A percentile compares a stretch with the other conserved stretches of the same genome.
These are phyloP conservation scores for Leccinum cinnamomeum DNA, from an alignment of 1,284 basidiomycete species.

Conservation along the genomic window DNA sequence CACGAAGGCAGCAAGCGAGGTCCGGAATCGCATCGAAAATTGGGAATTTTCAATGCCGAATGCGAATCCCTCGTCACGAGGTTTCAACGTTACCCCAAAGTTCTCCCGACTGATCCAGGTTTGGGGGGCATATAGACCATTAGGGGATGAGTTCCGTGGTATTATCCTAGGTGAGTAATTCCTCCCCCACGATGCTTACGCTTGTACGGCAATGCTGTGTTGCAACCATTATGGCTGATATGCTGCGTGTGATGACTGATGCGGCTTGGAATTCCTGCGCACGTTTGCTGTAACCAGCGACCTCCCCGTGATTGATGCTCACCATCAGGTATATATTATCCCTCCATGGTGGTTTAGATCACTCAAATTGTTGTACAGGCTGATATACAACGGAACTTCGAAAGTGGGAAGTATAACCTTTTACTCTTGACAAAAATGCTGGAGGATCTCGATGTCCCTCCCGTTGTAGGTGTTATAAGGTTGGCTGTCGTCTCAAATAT, in stretches of 20 bases:
- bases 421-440: conserved; percentile 56
- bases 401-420: conserved; percentile 57
- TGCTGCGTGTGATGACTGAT: conserved; percentile 45
- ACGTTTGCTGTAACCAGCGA: conserved; percentile 33
- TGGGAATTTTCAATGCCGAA: conserved; percentile 64
- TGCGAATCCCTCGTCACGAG: conserved; percentile 48
- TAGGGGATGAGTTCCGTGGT: conserved; percentile 58
- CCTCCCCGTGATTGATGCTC: conserved; percentile 32
- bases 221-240: conserved; percentile 47
- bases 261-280: conserved; percentile 43
- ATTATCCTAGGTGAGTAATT: conserved; percentile 58
- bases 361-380: conserved; percentile 20
- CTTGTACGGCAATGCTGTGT: conserved; percentile 44
- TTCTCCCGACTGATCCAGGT: conserved; percentile 57
- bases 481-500: conserved; percentile 32
- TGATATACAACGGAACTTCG: conserved; percentile 46
- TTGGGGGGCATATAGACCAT: conserved; percentile 50
- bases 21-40: conserved; percentile 49
- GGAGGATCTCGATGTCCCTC: conserved; percentile 59
- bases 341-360: conserved; percentile 1
- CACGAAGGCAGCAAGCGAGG: conserved; percentile 25
- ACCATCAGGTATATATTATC: conserved; percentile 30
- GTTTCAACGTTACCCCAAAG: conserved; percentile 66
- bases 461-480: conserved; percentile 58
- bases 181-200: conserved; percentile 2